phyloP scores from a whole-genome alignment of 2,329 filamentous ascomycete genomes.

The Aspergillus sp. region DNA sequence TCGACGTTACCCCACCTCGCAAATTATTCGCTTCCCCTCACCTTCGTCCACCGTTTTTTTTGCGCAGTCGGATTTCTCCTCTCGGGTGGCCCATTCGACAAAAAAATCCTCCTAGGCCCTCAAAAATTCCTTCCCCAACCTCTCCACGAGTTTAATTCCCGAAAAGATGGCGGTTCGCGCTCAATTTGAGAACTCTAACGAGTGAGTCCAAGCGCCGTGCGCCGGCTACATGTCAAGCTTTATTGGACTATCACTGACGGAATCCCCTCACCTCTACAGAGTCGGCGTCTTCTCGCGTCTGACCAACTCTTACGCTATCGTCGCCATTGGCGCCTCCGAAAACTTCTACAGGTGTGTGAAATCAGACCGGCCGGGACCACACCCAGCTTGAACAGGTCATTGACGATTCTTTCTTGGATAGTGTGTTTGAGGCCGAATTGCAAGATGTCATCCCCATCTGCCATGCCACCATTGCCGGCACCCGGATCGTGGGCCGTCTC shows the following conservation, averaged over 20 bases:
- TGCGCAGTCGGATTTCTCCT: not conserved
- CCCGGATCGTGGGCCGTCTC: conserved; percentile 90
- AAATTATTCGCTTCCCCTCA: not conserved
- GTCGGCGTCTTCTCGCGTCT: conserved; percentile 96
- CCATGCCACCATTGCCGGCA: conserved; percentile 94
- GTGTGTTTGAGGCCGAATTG: conserved; percentile 95
- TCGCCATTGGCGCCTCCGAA: conserved; percentile 91
- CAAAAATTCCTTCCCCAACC: not conserved
- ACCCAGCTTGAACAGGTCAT: not conserved
- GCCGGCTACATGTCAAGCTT: not conserved
- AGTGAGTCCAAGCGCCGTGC: conserved; percentile 32
- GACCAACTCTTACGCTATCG: conserved; percentile 94
- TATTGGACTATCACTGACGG: not conserved
- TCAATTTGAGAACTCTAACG: conserved; percentile 52
- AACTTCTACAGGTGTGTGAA: conserved; percentile 84
- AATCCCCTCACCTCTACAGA: conserved; percentile 49
- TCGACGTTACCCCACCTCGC: conserved; percentile 1
- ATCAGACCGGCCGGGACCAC: not conserved
- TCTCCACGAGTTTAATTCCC: not conserved
- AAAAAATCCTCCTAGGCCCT: not conserved
- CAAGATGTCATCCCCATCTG: conserved; percentile 97
- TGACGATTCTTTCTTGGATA: conserved; percentile 30
- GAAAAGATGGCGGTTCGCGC: conserved; percentile 47
- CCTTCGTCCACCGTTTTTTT: not conserved
- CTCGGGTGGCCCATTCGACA: not conserved